A percentile compares a stretch with the other conserved stretches of the same genome.
Conservation (phyloP, 2,329 filamentous ascomycete species). For the Bisporella sp. region DNA sequence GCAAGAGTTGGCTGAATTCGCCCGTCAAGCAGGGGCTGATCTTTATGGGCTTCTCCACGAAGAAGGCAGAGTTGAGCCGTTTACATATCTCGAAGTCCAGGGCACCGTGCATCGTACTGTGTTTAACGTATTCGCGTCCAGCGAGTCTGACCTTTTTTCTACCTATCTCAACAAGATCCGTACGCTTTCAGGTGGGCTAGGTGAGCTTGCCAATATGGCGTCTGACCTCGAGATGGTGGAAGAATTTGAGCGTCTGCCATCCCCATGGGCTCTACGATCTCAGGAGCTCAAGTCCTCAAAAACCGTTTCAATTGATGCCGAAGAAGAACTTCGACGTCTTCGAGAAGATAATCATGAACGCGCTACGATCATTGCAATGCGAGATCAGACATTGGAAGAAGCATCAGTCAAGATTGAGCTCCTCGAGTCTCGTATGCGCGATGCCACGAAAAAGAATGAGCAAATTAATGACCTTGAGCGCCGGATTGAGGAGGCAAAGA, state of each 20-base stretch:
- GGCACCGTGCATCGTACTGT: conserved; percentile 53
- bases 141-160: conserved; percentile 63
- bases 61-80: conserved; percentile 62
- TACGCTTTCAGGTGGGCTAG: conserved; percentile 53
- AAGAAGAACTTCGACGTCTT: conserved; percentile 75
- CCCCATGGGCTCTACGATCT: conserved; percentile 79
- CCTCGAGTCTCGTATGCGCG: conserved; percentile 79
- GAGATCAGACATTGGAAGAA: conserved; percentile 80
- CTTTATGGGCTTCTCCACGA: conserved; percentile 62
- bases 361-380: conserved; percentile 61
- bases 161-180: conserved; percentile 62
- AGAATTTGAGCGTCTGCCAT: conserved; percentile 68
- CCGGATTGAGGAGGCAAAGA: conserved; percentile 46
- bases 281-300: conserved; percentile 79
- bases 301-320: conserved; percentile 71
- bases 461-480: conserved; percentile 59
- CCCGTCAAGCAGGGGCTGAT: conserved; percentile 57
- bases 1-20: conserved; percentile 57
- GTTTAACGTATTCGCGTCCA: conserved; percentile 41
- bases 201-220: conserved; percentile 64
- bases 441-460: conserved; percentile 70
- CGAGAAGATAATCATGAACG: conserved; percentile 76
- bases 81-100: conserved; percentile 61
- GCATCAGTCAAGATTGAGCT: conserved; percentile 89
- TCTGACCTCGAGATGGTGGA: conserved; percentile 64